Base-by-base conservation (phyloP, 2,329 filamentous ascomycete species). In the Camillea tinctor region DNA sequence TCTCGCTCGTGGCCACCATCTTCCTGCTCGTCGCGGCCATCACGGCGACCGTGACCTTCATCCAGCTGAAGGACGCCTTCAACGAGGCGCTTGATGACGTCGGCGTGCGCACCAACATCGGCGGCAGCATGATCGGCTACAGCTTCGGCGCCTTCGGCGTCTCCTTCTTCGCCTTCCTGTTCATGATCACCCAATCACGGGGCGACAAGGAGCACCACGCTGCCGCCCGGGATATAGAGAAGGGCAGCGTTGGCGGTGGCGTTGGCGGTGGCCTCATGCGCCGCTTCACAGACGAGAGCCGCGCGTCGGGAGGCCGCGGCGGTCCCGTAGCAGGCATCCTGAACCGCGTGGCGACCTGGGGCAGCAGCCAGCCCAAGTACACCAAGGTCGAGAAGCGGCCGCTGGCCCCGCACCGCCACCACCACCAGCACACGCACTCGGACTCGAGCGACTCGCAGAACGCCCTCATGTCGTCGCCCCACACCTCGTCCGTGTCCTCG, bases 11-110 rank as follows among this genome's bases (percentile, higher is more conserved):
- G 21, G 67, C 65, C 13, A 64, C 68, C 4, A 2, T 71, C 36
- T 54, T 75, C 51, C 63, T 75, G 2, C 59, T 73, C 23, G 67
- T 65, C 3, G 66, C 68, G 0, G 70, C 68, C 40, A 66, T 72
- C 57, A 67, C 67, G 0, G 65, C 67, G 1, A 62, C 63, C 23
- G 66, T 72, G 20, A 62, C 64, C 17, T 74, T 72, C 61, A 54
- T 59, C 36, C 62, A 63, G 20, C 22, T 74, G n/a, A 58, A 58
- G 6, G 55, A 64, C 44, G 60, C 66, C 23, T 68, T 74, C 59
- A 73, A 74, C 60, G 55, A 54, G 44, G 62, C 66, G 5, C 66
- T 75, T 13, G 50, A 54, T 19, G 44, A 40, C n/a, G 30, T 67
- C 21, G 73, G 72, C 40, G 55, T 76, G 23, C 57, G 55, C 2